A percentile compares a stretch with the other conserved stretches of the same genome.
phyloP scores from a whole-genome alignment of 805 yeast species.

The Metschnikowia anglica region DNA sequence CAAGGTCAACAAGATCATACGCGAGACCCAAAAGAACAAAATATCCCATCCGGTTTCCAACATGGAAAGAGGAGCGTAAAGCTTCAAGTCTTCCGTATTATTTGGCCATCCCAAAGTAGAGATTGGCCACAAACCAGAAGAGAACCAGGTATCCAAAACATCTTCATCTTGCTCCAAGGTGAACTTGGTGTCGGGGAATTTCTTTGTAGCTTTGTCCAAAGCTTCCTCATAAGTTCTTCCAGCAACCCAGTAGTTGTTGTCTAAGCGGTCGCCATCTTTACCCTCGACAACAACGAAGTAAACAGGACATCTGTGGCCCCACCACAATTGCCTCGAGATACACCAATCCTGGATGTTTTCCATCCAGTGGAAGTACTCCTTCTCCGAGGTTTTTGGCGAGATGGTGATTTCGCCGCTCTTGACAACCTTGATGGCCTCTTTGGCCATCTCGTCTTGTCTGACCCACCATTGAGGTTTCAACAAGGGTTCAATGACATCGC shows the following conservation, averaged over 20 bases:
- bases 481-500: slow-evolving; percentile 94
- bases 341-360: slow-evolving; percentile 99
- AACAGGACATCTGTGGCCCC: slow-evolving; percentile 99
- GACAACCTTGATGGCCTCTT: slow-evolving; percentile 82
- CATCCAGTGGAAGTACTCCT: slow-evolving; percentile 93
- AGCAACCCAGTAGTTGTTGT: slow-evolving; percentile 84
- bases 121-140: slow-evolving; percentile 97
- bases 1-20: slow-evolving; percentile 91
- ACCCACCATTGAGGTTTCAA: slow-evolving; percentile 99
- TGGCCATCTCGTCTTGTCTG: slow-evolving; percentile 83
- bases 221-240: slow-evolving; percentile 87
- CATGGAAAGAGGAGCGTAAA: slow-evolving; percentile 87
- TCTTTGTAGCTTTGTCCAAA: slow-evolving; percentile 67
- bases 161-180: slow-evolving; percentile 94
- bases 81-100: slow-evolving; percentile 65
- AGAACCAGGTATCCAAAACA: slow-evolving; percentile 98
- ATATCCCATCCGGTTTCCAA: slow-evolving; percentile 99
- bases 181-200: slow-evolving; percentile 68
- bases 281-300: slow-evolving; percentile 85
- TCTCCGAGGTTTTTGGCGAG: slow-evolving; percentile 84
- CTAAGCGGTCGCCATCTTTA: slow-evolving; percentile 56
- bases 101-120: slow-evolving; percentile 97
- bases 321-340: slow-evolving; percentile 86
- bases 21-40: slow-evolving; percentile 96
- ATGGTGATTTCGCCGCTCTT: slow-evolving; percentile 76